Evolutionary conservation across 2,329 filamentous ascomycete species (phyloP), one percentile per base, ranked within the genome.

Genomic region (Neonectria coccinea): DNA sequence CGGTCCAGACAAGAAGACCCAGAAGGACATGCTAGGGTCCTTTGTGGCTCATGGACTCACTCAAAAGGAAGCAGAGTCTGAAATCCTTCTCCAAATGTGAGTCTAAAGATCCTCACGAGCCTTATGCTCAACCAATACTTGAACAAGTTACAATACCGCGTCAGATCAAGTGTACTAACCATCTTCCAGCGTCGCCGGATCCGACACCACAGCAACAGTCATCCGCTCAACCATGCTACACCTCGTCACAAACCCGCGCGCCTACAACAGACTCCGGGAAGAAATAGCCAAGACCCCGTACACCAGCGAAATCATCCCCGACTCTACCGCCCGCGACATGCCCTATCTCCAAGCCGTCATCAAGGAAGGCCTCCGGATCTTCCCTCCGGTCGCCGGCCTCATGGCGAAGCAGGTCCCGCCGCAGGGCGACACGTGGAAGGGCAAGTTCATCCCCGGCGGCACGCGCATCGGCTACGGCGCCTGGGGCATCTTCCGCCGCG

Each of bases 141-240:
- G 16, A 42, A 18, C 8, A 18, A 11, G 36, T 16, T n/a, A 41
- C 16, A 2, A 8, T 6, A 1, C 16, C 22, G 7, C 5, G 12
- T 9, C 1, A 16, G 6, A 2, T 2, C 5, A 2, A 16, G 14
- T 7, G 2, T 27, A 16, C 54, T 62, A 39, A 66, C 0, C 0
- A 0, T 3, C 48, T 2, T n/a, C 56, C 50, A 81, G 81, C 44
- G 78, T 86, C 5, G 86, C 86, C 5, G 87, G 87, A 4, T 85
- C 85, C 0, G 87, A 89, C 64, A 88, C 85, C 3, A 87, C 86
- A 0, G 85, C 87, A 0, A 86, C 84, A 0, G 82, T 82, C 2
- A 81, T 89, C 10, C 82, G 87, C 2, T 78, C 82, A 41, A 86
- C 82, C 1, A 67, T 89, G 59, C 79, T 88, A 22, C 81, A 85